A percentile compares a stretch with the other conserved stretches of the same genome.
These are phyloP conservation scores for Austroboletus niveus DNA, from an alignment of 1,284 basidiomycete genomes.

Conservation along the genomic window DNA sequence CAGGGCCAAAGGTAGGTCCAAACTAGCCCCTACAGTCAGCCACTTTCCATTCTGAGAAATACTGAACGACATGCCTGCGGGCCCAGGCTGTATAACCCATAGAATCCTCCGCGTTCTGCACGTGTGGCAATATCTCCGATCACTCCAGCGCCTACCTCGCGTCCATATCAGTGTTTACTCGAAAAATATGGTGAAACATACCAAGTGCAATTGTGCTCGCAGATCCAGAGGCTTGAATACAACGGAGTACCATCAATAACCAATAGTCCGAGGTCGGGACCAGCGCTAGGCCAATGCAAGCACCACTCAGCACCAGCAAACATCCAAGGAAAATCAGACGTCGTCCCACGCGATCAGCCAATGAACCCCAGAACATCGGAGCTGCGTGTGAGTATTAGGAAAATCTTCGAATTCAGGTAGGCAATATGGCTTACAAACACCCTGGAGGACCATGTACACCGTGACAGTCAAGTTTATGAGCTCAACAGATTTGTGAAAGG, in stretches of 20 bases:
- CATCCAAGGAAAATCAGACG: conserved; percentile 54
- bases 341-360: conserved; percentile 57
- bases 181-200: conserved; percentile 14
- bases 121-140: conserved; percentile 55
- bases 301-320: conserved; percentile 48
- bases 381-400: conserved; percentile 34
- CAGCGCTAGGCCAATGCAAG: conserved; percentile 62
- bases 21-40: conserved; percentile 31
- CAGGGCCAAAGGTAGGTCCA: conserved; percentile 51
- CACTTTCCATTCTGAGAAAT: background rate
- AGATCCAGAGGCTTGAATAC: conserved; percentile 58
- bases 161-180: background rate
- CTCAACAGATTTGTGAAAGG: conserved; percentile 63
- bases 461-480: conserved; percentile 78
- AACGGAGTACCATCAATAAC: conserved; percentile 60
- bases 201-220: conserved; percentile 60
- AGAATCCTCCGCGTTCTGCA: conserved; percentile 53
- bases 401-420: background rate
- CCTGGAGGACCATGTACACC: conserved; percentile 77
- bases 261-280: conserved; percentile 61
- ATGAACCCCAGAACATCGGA: conserved; percentile 61
- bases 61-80: conserved; percentile 35
- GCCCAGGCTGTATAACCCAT: conserved; percentile 47
- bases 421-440: conserved; percentile 47
- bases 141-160: conserved; percentile 49